Base-by-base conservation (phyloP, 441 rosid species). In the Populus hybrid region DNA sequence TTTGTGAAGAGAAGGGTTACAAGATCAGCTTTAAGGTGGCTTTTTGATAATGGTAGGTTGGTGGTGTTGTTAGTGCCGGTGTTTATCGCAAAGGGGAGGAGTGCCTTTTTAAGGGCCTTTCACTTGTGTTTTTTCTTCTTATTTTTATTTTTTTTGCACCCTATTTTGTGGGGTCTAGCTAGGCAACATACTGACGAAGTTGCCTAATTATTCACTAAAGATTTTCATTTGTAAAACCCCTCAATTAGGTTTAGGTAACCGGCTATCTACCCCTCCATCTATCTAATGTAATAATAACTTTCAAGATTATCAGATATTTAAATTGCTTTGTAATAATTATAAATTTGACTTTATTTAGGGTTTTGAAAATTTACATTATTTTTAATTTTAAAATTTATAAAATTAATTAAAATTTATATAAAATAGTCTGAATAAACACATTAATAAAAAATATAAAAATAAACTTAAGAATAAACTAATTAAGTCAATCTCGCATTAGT, bases 61-160 rank as follows among this genome's bases (percentile, higher is more conserved):
- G 79, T 79, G 80, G 80, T 79, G 84, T 73, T 75, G 88, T 7
- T 79, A 83, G 89, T 87, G 90, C 79, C 75, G 5, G 86, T 86
- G 78, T 57, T 79, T 73, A 82, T 85, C 89, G 86, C 76, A 69
- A 71, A 67, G 79, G 76, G 63, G 35, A 18, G 40, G 83, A 82
- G 79, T 75, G 81, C 77, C 84, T 82, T 85, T 84, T 84, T 57
- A 26, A 76, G 78, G 75, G 42, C 46, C 79, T 73, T 73, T 73
- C 79, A 74, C 73, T 77, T 11, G 67, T 63, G 67, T 67, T 32
- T 30, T 34, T 18, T 71, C 21, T 18, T 71, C 21, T 24, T 4
- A 26, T 5, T 40, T 6, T 36, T 40, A 10, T 9, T 23, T n/a
- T 23, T 38, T 32, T 9, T 34, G 36, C 36, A 7, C 7, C 11